phyloP scores from a whole-genome alignment of 352 stramenopile genomes.

The Pythium oligandrum region DNA sequence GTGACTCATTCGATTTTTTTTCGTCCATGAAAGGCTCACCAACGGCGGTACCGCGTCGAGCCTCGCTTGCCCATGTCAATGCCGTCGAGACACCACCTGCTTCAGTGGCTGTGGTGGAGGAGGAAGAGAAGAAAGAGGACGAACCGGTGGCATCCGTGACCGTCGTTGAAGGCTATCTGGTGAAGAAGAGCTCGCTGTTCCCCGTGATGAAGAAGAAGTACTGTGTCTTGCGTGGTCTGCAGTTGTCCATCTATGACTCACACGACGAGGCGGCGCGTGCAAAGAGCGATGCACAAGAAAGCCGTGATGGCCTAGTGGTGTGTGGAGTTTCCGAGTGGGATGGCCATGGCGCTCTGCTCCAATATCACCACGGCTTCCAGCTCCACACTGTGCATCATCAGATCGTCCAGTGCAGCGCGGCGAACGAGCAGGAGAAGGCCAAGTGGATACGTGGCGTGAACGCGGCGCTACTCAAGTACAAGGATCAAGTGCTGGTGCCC shows the following conservation, averaged over 20 bases:
- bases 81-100: not conserved
- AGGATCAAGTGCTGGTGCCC: conserved; percentile 22
- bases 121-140: not conserved
- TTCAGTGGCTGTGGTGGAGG: not conserved
- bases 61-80: conserved; percentile 6
- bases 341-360: conserved; percentile 47
- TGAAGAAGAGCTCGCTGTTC: conserved; percentile 32
- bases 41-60: conserved; percentile 6
- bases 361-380: conserved; percentile 71
- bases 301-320: conserved; percentile 18
- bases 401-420: conserved; percentile 61
- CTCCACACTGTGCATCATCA: conserved; percentile 52
- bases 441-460: conserved; percentile 62
- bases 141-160: not conserved
- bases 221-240: conserved; percentile 18
- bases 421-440: conserved; percentile 52
- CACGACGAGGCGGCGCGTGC: conserved; percentile 20
- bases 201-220: conserved; percentile 41
- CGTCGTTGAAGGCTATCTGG: conserved; percentile 28
- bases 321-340: conserved; percentile 56
- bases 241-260: conserved; percentile 25
- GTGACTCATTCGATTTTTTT: conserved; percentile 70
- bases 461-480: conserved; percentile 40
- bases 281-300: conserved; percentile 7
- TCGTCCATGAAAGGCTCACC: conserved; percentile 12